Evolutionary conservation across 768 basidiomycete genomes (phyloP).

Genomic region (Lentinus brumalis): DNA sequence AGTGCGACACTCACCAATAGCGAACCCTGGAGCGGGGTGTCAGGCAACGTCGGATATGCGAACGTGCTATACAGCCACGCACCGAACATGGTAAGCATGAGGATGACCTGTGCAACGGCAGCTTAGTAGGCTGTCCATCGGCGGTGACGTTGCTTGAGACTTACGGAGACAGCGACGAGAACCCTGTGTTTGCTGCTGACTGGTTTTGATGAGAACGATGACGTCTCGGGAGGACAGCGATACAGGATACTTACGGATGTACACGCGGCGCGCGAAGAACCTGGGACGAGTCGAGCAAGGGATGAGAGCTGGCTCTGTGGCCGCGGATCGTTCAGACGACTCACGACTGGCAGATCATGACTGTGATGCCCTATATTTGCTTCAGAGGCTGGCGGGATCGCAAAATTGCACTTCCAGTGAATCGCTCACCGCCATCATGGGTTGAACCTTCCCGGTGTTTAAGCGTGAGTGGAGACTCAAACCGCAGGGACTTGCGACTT

Average conservation of each 20-base stretch:
- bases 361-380: neutral
- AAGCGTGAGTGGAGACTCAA: no score
- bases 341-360: neutral
- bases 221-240: neutral
- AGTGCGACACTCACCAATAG: neutral
- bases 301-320: no score
- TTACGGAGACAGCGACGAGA: neutral
- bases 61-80: neutral
- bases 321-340: neutral
- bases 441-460: neutral
- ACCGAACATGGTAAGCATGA: neutral
- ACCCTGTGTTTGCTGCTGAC: neutral
- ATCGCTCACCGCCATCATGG: neutral
- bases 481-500: no score
- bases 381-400: neutral
- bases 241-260: neutral
- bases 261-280: neutral
- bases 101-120: neutral
- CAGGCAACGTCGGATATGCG: no score
- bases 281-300: neutral
- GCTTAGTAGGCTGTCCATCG: neutral
- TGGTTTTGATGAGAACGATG: neutral
- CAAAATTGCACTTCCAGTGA: neutral
- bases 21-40: neutral
- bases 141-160: neutral